Evolutionary conservation across 345 rosid genomes (phyloP), one percentile per base, ranked within the genome.

Genomic region (Combretum micranthum): DNA sequence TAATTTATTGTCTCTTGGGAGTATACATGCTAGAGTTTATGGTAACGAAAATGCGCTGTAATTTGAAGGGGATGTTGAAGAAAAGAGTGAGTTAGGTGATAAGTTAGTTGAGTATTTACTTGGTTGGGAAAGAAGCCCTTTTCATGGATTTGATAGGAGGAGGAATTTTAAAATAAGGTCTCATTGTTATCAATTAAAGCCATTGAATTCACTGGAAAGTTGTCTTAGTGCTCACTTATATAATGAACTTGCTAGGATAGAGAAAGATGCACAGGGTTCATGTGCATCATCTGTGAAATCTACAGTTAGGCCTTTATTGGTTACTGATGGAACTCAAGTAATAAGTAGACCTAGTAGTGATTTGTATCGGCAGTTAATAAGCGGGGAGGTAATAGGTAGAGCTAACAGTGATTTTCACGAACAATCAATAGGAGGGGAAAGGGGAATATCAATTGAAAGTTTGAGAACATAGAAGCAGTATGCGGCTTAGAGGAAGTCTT

Each of bases 241-340:
- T 44, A 52, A 39, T 4, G 65, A 46, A 39, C 53, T 22, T 8
- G 55, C 15, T 14, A 43, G 61, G 49, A 47, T 52, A 47, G 61
- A 67, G 60, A 59, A 67, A 44, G 54, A 61, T 44, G 64, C n/a
- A 17, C 19, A 42, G 46, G 43, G 45, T 52, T 44, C 61, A 44
- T 16, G 55, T 20, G 12, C 63, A n/a, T 53, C 59, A 10, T 47
- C 65, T 51, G 5, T 23, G 4, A 46, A 17, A 26, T 56, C 59
- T 3, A 52, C 44, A 2, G 47, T 44, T 50, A 53, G 60, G 59
- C 71, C 71, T 12, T 44, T 65, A 54, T 25, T 56, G 26, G 44
- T 69, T 16, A 55, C 74, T 14, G 65, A 64, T 57, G 71, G 68
- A 15, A 46, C 42, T 22, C 23, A 10, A n/a, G 52, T 65, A 32